phyloP scores from a whole-genome alignment of 768 basidiomycete genomes.

The Lentinus brumalis region DNA sequence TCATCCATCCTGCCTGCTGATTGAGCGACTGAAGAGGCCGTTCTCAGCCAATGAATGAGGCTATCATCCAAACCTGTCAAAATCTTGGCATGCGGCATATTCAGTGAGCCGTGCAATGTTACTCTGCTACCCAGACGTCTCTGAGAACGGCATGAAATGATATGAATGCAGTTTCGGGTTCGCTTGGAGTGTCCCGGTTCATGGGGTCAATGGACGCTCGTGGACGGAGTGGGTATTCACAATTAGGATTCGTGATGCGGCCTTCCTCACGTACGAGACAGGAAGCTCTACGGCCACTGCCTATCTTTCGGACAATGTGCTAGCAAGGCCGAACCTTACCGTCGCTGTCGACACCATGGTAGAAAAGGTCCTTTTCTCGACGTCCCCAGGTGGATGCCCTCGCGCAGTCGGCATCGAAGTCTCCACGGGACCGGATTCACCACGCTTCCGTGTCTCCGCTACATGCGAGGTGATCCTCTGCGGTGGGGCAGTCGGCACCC shows the following conservation, averaged over 20 bases:
- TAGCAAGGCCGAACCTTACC: conserved; percentile 28
- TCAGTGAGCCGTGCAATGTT: no score
- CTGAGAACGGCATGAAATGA: no score
- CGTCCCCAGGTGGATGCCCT: neutral
- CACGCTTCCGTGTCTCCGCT: conserved; percentile 14
- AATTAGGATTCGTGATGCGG: neutral
- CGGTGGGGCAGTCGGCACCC: conserved; percentile 18
- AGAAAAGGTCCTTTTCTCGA: conserved; percentile 25
- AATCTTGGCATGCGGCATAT: no score
- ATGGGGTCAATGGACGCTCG: conserved; percentile 13
- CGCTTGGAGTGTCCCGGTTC: neutral
- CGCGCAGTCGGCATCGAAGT: conserved; percentile 18
- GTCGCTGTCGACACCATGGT: conserved; percentile 20
- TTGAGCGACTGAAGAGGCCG: no score
- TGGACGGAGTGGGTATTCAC: conserved; percentile 11
- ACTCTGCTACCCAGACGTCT: no score
- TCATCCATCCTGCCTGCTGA: no score
- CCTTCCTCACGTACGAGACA: neutral
- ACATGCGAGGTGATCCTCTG: conserved; percentile 22
- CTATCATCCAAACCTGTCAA: no score
- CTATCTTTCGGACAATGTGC: conserved; percentile 26
- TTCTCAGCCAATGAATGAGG: no score
- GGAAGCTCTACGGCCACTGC: conserved; percentile 31
- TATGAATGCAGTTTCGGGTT: no score
- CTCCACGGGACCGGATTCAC: neutral